Evolutionary conservation across 805 yeast species (phyloP).

Genomic region (Sugiyamaella mastotermitis): DNA sequence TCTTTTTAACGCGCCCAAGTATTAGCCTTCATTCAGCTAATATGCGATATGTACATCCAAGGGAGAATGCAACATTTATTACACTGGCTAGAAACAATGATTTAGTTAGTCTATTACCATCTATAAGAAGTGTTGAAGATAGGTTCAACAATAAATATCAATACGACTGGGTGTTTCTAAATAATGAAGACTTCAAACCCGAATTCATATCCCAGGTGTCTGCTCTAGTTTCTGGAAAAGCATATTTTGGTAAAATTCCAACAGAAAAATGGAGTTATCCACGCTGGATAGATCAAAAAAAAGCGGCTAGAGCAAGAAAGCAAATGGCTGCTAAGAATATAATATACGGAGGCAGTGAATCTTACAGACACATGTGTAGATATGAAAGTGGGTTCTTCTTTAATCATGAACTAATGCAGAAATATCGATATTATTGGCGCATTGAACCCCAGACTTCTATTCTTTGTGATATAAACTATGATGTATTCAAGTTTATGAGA

Average conservation of each 20-base stretch:
- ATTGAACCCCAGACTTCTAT: conserved; percentile 64
- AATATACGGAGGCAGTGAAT: conserved; percentile 52
- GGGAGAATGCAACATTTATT: conserved; percentile 55
- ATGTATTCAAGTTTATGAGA: conserved; percentile 55
- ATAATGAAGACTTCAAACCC: conserved; percentile 57
- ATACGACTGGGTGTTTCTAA: conserved; percentile 77
- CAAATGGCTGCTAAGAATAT: conserved; percentile 40
- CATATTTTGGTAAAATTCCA: conserved; percentile 58
- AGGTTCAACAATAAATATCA: conserved; percentile 56
- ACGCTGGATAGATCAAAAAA: conserved; percentile 49
- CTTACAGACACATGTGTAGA: conserved; percentile 77
- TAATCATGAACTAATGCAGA: conserved; percentile 48
- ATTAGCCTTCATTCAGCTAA: too few relatives aligned
- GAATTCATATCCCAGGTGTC: conserved; percentile 47
- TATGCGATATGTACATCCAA: too few relatives aligned
- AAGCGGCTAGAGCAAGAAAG: conserved; percentile 41
- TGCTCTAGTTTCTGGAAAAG: conserved; percentile 51
- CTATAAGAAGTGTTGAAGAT: conserved; percentile 59
- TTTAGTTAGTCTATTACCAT: conserved; percentile 46
- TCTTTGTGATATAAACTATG: conserved; percentile 56
- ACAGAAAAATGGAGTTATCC: conserved; percentile 67
- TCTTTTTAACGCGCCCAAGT: too few relatives aligned
- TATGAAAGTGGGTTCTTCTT: conserved; percentile 72
- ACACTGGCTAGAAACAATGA: conserved; percentile 68
- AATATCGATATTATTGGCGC: conserved; percentile 71